Evolutionary conservation across 2,329 filamentous ascomycete species (phyloP).

Genomic region (Botrytis fragariae): DNA sequence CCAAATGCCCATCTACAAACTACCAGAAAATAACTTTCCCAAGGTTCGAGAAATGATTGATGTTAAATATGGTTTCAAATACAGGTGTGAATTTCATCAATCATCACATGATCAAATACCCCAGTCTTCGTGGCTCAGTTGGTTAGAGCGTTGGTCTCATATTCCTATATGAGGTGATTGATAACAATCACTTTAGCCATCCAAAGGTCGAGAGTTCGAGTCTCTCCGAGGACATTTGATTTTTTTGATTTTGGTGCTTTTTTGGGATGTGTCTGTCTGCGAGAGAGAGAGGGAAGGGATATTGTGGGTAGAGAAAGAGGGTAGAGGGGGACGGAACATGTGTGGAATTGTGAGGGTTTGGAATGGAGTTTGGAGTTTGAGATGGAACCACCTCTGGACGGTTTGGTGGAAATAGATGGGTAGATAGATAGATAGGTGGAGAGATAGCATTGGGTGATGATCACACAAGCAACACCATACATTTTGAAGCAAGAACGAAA

Average conservation of each 20-base stretch:
- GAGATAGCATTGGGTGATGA: not conserved
- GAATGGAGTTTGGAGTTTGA: not conserved
- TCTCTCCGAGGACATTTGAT: slow-evolving; percentile 43
- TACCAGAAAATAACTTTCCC: no score
- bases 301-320: not conserved
- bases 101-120: not conserved
- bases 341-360: not conserved
- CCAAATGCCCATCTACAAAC: no score
- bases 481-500: not conserved
- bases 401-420: not conserved
- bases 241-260: not conserved
- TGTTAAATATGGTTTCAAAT: not conserved
- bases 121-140: slow-evolving; percentile 44
- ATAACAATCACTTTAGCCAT: slow-evolving; percentile 26
- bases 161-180: slow-evolving; percentile 14
- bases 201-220: slow-evolving; percentile 53
- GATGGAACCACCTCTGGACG: not conserved
- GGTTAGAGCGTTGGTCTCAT: slow-evolving; percentile 47
- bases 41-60: fast-evolving
- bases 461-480: not conserved
- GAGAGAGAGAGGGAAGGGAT: not conserved
- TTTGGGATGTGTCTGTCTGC: not conserved
- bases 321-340: not conserved
- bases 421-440: no score
- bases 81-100: fast-evolving